phyloP scores from a whole-genome alignment of 2,329 filamentous ascomycete genomes.

The Aspergillus quadrilineatus region DNA sequence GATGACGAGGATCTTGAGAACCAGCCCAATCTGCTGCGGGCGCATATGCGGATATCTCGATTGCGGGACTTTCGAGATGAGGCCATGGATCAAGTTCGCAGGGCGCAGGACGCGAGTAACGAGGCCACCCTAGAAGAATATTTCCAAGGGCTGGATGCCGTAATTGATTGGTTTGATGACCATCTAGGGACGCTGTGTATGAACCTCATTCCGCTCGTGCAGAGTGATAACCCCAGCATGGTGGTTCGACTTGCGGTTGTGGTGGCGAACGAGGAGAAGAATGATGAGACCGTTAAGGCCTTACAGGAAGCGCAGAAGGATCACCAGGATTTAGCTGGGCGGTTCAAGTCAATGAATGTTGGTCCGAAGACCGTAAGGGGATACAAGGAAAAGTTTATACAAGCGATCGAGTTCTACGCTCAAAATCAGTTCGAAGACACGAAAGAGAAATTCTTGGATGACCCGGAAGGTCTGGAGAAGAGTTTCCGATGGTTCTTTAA shows the following conservation, averaged over 20 bases:
- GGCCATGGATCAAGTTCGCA: constrained; percentile 91
- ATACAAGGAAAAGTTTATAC: constrained; percentile 94
- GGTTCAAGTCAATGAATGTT: constrained; percentile 93
- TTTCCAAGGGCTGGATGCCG: constrained; percentile 80
- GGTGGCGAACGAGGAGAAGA: constrained; percentile 94
- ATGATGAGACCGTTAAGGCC: constrained; percentile 85
- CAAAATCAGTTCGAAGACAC: constrained; percentile 71
- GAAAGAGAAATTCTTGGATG: constrained; percentile 73
- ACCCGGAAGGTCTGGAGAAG: constrained; percentile 81
- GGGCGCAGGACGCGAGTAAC: constrained; percentile 69
- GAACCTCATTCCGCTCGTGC: constrained; percentile 83
- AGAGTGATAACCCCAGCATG: constrained; percentile 81
- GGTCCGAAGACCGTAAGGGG: constrained; percentile 88
- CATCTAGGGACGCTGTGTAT: constrained; percentile 86
- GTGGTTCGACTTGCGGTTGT: constrained; percentile 89
- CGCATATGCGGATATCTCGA: constrained; percentile 89
- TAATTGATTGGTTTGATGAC: constrained; percentile 93
- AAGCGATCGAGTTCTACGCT: constrained; percentile 72
- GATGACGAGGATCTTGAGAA: constrained; percentile 84
- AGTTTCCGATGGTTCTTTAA: constrained; percentile 96
- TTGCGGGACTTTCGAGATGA: constrained; percentile 92
- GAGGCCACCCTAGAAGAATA: constrained; percentile 85
- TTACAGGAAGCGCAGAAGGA: constrained; percentile 93
- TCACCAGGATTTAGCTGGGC: constrained; percentile 87
- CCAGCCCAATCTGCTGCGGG: constrained; percentile 85